Conservation (phyloP, 805 yeast genomes). For the Lipomyces sp. region DNA sequence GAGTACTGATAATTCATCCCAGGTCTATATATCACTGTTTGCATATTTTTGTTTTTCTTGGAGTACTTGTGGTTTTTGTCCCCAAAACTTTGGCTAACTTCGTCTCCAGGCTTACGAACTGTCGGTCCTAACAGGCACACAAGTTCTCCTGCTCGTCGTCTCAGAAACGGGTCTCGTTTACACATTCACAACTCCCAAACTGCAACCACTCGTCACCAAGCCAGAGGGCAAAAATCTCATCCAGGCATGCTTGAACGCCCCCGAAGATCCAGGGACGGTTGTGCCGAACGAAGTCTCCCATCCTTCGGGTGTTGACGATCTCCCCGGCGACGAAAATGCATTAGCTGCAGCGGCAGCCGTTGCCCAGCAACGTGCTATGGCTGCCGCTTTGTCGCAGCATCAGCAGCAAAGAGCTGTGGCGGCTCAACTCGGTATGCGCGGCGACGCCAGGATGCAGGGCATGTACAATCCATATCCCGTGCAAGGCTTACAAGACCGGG, state of each 20-base stretch:
- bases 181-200: constrained; percentile 98
- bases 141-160: constrained; percentile 90
- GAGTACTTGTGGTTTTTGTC: background rate
- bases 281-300: constrained; percentile 11
- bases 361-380: constrained; percentile 27
- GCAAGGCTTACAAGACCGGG: constrained; percentile 33
- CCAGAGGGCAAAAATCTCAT: constrained; percentile 96
- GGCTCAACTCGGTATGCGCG: constrained; percentile 27
- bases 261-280: constrained; percentile 46
- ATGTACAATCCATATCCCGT: constrained; percentile 34
- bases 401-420: constrained; percentile 22
- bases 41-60: background rate
- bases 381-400: constrained; percentile 29
- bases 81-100: background rate
- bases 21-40: background rate
- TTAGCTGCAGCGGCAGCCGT: constrained; percentile 21
- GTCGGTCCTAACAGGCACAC: constrained; percentile 96
- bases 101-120: constrained; percentile 78
- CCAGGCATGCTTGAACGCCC: constrained; percentile 96
- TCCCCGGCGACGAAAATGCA: constrained; percentile 23
- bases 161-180: constrained; percentile 98
- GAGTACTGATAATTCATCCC: background rate
- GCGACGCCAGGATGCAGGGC: constrained; percentile 24
- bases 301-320: constrained; percentile 29
- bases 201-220: constrained; percentile 96